Conservation (phyloP, 1,284 basidiomycete genomes). For the Microbotryomycetes sp. region DNA sequence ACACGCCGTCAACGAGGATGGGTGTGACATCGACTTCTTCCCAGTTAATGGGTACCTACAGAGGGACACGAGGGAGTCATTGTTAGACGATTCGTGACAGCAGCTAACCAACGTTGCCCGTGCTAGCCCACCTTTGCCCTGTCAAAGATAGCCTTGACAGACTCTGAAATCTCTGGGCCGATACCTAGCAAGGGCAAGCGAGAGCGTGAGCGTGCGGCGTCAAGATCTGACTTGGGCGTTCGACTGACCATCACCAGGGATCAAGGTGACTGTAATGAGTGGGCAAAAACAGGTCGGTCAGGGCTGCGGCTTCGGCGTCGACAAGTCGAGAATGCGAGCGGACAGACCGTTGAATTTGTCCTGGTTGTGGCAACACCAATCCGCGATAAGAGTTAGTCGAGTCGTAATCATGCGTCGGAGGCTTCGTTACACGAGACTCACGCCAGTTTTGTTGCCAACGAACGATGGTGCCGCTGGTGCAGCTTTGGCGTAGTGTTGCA, state of each 20-base stretch:
- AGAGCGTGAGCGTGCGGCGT: background rate
- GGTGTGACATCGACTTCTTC: conserved; percentile 98
- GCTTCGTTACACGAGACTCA: no score
- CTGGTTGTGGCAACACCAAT: no score
- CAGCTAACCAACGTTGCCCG: no score
- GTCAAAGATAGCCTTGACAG: conserved; percentile 87
- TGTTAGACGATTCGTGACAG: conserved; percentile 1
- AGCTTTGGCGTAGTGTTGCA: background rate
- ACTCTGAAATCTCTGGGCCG: conserved; percentile 95
- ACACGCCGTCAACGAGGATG: conserved; percentile 89
- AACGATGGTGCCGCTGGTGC: background rate
- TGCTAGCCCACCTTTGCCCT: conserved; percentile 63
- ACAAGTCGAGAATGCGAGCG: background rate
- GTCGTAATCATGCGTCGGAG: no score
- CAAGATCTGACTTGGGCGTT: background rate
- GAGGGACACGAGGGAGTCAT: background rate
- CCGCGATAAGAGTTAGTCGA: no score
- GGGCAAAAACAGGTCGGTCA: background rate
- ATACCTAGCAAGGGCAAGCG: conserved; percentile 58
- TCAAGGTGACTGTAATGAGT: conserved; percentile 72
- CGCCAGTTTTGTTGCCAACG: background rate
- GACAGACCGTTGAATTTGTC: background rate
- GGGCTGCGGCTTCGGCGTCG: background rate
- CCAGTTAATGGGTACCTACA: conserved; percentile 93
- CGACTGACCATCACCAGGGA: conserved; percentile 77